These are phyloP conservation scores for Ophiosphaerella narmari DNA, from an alignment of 2,329 filamentous ascomycete species.

Conservation along the genomic window DNA sequence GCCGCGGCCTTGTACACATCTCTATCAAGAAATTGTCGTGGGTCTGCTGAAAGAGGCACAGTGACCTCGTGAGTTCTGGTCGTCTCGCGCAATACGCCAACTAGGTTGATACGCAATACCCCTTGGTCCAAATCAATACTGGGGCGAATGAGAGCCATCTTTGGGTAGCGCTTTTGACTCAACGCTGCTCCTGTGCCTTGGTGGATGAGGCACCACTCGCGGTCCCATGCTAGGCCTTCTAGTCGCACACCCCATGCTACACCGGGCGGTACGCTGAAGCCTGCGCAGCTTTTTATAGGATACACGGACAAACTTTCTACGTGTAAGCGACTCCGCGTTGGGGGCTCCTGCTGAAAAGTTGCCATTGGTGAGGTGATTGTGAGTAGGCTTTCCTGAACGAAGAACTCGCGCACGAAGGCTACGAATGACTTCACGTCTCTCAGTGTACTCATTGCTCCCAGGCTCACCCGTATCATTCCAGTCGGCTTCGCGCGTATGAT, in stretches of 20 bases:
- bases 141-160: constrained; percentile 84
- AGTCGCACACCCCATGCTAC: constrained; percentile 74
- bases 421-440: constrained; percentile 75
- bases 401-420: constrained; percentile 64
- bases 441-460: constrained; percentile 86
- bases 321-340: constrained; percentile 41
- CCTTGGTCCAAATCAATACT: constrained; percentile 71
- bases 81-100: constrained; percentile 41
- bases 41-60: constrained; percentile 70
- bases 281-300: constrained; percentile 92
- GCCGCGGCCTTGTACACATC: constrained; percentile 49
- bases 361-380: constrained; percentile 22
- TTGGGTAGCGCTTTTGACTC: constrained; percentile 85
- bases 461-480: constrained; percentile 80
- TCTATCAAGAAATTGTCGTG: constrained; percentile 57
- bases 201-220: constrained; percentile 95
- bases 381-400: constrained; percentile 38
- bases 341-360: constrained; percentile 26
- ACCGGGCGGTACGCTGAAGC: constrained; percentile 69
- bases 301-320: constrained; percentile 67
- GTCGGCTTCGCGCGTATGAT: constrained; percentile 84
- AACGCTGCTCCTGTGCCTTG: constrained; percentile 81
- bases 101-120: constrained; percentile 65
- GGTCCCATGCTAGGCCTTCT: constrained; percentile 90
- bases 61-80: constrained; percentile 44